Evolutionary conservation across 306 rosid genomes (phyloP).

Genomic region (Fragaria nilgerrensis): DNA sequence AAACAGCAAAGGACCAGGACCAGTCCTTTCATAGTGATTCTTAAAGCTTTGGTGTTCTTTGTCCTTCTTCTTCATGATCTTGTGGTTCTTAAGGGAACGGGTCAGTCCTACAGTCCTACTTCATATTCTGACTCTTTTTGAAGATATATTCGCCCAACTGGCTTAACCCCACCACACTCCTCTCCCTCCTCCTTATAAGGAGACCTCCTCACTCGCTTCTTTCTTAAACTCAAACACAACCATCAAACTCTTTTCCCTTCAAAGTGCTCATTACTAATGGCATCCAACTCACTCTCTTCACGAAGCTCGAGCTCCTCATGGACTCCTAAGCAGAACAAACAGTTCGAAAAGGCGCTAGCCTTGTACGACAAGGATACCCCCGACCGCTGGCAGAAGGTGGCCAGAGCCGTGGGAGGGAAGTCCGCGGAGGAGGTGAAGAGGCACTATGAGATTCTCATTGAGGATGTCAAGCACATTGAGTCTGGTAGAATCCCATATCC

Average conservation of each 20-base stretch:
- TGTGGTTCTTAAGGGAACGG: constrained; percentile 45
- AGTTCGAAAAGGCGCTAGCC: constrained; percentile 73
- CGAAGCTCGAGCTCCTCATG: constrained; percentile 49
- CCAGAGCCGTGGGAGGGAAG: constrained; percentile 60
- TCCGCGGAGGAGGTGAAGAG: constrained; percentile 68
- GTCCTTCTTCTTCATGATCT: constrained; percentile 29
- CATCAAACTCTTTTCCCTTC: constrained; percentile 8
- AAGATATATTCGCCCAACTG: constrained; percentile 57
- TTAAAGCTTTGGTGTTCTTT: constrained; percentile 35
- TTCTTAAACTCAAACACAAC: constrained; percentile 15
- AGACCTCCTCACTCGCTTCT: constrained; percentile 27
- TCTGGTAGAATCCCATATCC: constrained; percentile 60
- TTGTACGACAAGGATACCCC: constrained; percentile 64
- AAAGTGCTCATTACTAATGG: constrained; percentile 34
- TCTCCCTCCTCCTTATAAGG: constrained; percentile 52
- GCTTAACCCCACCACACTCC: constrained; percentile 36
- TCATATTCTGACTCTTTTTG: constrained; percentile 38
- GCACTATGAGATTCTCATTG: constrained; percentile 70
- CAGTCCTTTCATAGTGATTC: constrained; percentile 41
- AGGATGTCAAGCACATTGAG: constrained; percentile 68
- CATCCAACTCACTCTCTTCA: constrained; percentile 38
- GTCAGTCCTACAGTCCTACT: constrained; percentile 23
- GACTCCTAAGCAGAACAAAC: constrained; percentile 65
- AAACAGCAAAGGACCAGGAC: constrained; percentile 13
- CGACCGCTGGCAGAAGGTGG: constrained; percentile 80